phyloP scores from a whole-genome alignment of 352 stramenopile species.

The Blastocystis sp. region DNA sequence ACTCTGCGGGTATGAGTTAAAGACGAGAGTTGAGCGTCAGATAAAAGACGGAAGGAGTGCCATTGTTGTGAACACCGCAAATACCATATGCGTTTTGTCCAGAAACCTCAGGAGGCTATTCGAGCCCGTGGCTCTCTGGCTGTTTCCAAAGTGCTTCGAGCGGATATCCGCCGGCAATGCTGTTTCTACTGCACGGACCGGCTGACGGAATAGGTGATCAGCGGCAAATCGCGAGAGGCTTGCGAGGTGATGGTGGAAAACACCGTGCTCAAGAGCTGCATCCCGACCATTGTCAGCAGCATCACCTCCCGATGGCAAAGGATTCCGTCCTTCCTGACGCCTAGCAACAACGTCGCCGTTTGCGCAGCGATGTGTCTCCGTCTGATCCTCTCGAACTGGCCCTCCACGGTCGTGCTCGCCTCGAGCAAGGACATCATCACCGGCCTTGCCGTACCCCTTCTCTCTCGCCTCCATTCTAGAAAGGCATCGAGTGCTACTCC shows the following conservation, averaged over 20 bases:
- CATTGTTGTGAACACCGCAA: constrained; percentile 15
- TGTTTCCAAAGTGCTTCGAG: constrained; percentile 43
- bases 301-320: constrained; percentile 7
- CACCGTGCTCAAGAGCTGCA: not conserved
- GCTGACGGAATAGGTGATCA: constrained; percentile 12
- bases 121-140: constrained; percentile 3
- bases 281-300: not conserved
- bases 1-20: not conserved
- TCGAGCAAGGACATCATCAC: constrained; percentile 7
- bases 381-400: constrained; percentile 31
- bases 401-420: not conserved
- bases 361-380: constrained; percentile 13
- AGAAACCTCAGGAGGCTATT: constrained; percentile 34
- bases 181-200: not conserved
- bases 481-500: constrained; percentile 17
- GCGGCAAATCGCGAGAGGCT: not conserved
- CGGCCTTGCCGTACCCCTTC: constrained; percentile 2
- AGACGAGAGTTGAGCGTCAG: not conserved
- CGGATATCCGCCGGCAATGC: constrained; percentile 29
- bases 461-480: not conserved
- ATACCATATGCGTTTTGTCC: constrained; percentile 2
- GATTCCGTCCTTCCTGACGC: not conserved
- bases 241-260: constrained; percentile 8
- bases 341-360: constrained; percentile 21
- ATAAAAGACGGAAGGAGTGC: constrained; percentile 29